Conservation (phyloP, 1,284 basidiomycete genomes). For the Omphalotus olearius region DNA sequence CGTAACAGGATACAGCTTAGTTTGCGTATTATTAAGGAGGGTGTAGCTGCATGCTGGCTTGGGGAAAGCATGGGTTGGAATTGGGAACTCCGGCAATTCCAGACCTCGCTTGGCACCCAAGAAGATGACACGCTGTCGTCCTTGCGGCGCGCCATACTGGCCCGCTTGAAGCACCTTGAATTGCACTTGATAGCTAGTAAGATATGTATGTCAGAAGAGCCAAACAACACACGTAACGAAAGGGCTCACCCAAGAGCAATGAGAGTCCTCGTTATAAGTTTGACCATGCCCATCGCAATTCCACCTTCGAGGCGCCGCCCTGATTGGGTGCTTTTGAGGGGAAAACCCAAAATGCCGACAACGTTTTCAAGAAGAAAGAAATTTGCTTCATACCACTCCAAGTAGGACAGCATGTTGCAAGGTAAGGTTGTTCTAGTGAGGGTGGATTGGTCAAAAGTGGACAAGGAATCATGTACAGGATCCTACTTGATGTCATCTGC, state of each 20-base stretch:
- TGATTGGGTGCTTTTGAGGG: constrained; percentile 24
- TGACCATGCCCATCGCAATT: constrained; percentile 55
- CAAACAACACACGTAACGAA: neutral
- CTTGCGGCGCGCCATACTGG: constrained; percentile 67
- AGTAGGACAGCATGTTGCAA: constrained; percentile 68
- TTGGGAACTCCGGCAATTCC: constrained; percentile 55
- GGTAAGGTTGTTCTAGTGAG: constrained; percentile 50
- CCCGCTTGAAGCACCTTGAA: constrained; percentile 62
- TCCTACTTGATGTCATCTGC: constrained; percentile 53
- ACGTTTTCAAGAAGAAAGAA: constrained; percentile 74
- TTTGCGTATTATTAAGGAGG: constrained; percentile 30
- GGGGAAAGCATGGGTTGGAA: constrained; percentile 53
- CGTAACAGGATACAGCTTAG: constrained; percentile 35
- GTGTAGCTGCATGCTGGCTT: constrained; percentile 17
- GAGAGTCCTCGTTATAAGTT: constrained; percentile 55
- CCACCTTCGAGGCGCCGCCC: constrained; percentile 26
- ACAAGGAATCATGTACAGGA: neutral
- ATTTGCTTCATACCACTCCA: constrained; percentile 60
- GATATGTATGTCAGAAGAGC: neutral
- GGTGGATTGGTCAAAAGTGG: neutral
- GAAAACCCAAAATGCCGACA: constrained; percentile 47
- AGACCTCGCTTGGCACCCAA: constrained; percentile 54
- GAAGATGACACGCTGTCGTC: constrained; percentile 63
- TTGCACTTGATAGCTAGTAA: constrained; percentile 65
- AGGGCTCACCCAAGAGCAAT: constrained; percentile 54